phyloP scores from a whole-genome alignment of 768 basidiomycete genomes.

The Strobilomyces dryophilus region DNA sequence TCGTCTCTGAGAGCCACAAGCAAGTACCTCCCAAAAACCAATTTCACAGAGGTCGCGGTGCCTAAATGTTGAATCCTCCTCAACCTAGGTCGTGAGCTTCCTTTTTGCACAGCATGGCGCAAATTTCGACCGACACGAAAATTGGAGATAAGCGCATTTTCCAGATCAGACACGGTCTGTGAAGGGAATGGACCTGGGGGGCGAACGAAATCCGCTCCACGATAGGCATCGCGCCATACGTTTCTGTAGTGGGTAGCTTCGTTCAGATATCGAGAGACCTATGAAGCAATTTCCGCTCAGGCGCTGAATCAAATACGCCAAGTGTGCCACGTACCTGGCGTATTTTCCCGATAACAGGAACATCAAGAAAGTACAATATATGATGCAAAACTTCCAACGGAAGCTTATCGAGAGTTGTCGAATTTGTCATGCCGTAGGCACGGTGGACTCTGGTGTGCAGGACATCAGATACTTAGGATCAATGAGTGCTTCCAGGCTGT shows the following conservation, averaged over 20 bases:
- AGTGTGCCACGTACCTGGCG: constrained; percentile 12
- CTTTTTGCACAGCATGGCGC: not conserved
- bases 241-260: constrained; percentile 2
- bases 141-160: constrained; percentile 8
- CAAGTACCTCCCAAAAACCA: constrained; percentile 16
- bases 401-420: constrained; percentile 5
- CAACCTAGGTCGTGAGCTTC: not conserved
- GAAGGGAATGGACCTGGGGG: constrained; percentile 17
- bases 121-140: constrained; percentile 8
- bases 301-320: not conserved
- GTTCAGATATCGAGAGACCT: constrained; percentile 14
- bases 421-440: not conserved
- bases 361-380: constrained; percentile 9
- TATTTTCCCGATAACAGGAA: constrained; percentile 14
- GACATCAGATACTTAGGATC: not conserved
- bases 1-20: constrained; percentile 9
- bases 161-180: constrained; percentile 13
- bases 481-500: not conserved
- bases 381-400: constrained; percentile 10
- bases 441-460: not conserved
- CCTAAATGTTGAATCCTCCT: constrained; percentile 9
- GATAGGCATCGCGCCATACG: constrained; percentile 18
- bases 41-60: not conserved
- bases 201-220: constrained; percentile 7
- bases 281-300: not conserved